Base-by-base conservation (phyloP, 2,329 filamentous ascomycete genomes). In the Aspergillus melleus region DNA sequence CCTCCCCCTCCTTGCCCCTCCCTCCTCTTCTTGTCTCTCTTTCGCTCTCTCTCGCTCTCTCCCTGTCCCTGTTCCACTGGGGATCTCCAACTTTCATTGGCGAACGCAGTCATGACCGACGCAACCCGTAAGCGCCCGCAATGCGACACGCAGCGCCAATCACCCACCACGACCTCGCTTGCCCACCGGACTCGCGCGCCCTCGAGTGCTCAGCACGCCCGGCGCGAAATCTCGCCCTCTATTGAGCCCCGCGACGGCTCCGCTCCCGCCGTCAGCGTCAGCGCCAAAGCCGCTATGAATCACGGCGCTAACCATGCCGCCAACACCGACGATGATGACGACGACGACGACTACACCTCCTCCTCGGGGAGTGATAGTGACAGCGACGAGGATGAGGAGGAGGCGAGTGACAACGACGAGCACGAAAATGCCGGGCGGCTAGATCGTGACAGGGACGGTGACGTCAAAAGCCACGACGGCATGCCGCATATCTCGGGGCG, bases 401-500 rank as follows among this genome's bases (percentile, higher is more conserved):
- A 4, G 68, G 70, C 11, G 32, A 12, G 61, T 16, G 63, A 67
- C 19, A 49, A 44, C 6, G 46, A 58, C 29, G 39, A 50, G 42
- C 22, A 55, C 22, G 39, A 50, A 22, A 14, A 55, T 16, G 30
- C n/a, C 11, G 3, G 32, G 19, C n/a, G 12, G 36, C 36, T 42
- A 42, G 36, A 42, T 4, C 4, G 26, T 29, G 32, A 16, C 22
- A 11, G 29, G 11, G 50, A 39, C 12, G 32, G 29, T 19, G 46
- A 55, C 19, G 57, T 52, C 22, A 58, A 58, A 50, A 54, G 57
- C 42, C 46, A 61, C 36, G 39, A 55, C 55, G 52, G 51, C 53
- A 66, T 76, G 59, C 67, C 73, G 4, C 67, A 64, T 61, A 58
- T 75, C 11, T 62, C 66, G 20, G 69, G 67, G n/a, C 68, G 67